Evolutionary conservation across 148 eudicot species (phyloP), one percentile per base, ranked within the genome.

Genomic region (Amaranthus hypochondriacus): DNA sequence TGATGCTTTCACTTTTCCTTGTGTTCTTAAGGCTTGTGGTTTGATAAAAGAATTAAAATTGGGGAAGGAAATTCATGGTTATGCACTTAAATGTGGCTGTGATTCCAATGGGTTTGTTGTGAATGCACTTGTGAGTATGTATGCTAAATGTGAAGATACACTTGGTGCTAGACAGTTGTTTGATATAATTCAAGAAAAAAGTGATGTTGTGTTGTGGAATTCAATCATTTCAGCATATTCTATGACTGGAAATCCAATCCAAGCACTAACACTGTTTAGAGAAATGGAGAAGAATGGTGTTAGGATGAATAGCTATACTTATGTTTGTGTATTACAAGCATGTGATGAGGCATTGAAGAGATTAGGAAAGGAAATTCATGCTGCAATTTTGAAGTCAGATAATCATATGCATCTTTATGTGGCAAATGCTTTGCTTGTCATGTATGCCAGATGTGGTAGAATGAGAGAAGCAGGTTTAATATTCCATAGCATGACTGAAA

Each of bases 161-260:
- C 11, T 68, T 28, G 71, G 78, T 4, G 90, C 89, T 3, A 72
- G 81, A 81, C 47, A 73, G 79, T 77, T 91, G 75, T 91, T 91
- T 79, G 84, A 78, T 8, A 76, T 81, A 50, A 80, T 83, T 72
- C 79, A 63, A 21, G 84, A 76, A 14, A 82, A 66, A 61, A 80
- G 81, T 28, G 96, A 94, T 77, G 89, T 88, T 70, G 96, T 94
- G 47, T 81, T 85, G 10, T 91, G 98, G 97, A 93, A 89, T 73
- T 84, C 91, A 1, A 86, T 89, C 76, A 86, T 91, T 69, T 93
- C 92, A 52, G 89, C 86, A 12, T 85, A 79, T 81, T 70, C 79
- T 79, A 77, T 58, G 0, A 76, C 71, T 47, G 88, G 88, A 74
- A 86, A 81, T 75, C 72, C 57, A 42, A 5, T 65, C 5, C 85